Conservation (phyloP, 148 eudicot species). For the Diospyros kaki region DNA sequence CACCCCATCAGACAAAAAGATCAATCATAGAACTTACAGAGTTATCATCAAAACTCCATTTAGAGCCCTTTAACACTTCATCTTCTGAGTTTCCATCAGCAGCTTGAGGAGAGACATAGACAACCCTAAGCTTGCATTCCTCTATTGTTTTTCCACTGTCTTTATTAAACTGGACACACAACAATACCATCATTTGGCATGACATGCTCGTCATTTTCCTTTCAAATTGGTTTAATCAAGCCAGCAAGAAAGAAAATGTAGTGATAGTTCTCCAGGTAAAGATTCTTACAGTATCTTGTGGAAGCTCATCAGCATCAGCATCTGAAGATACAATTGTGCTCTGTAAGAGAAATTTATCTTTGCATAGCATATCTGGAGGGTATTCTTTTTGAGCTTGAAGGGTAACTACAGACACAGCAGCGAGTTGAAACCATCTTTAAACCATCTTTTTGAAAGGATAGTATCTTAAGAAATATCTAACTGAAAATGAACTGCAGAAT, state of each 20-base stretch:
- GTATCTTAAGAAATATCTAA: neutral
- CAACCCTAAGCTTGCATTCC: constrained; percentile 77
- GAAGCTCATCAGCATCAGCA: constrained; percentile 66
- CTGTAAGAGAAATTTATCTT: constrained; percentile 89
- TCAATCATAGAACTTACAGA: constrained; percentile 42
- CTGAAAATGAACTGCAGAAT: too few species aligned
- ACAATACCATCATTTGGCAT: constrained; percentile 8
- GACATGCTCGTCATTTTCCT: constrained; percentile 2
- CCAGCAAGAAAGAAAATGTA: neutral
- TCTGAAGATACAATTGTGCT: constrained; percentile 62
- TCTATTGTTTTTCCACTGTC: constrained; percentile 69
- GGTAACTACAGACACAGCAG: constrained; percentile 56
- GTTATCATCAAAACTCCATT: constrained; percentile 32
- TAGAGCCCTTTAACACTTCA: constrained; percentile 27
- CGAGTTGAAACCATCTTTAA: neutral
- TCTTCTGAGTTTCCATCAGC: constrained; percentile 40
- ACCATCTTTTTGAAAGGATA: constrained; percentile 9
- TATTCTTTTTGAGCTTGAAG: constrained; percentile 83
- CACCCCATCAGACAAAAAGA: neutral
- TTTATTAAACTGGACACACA: constrained; percentile 57
- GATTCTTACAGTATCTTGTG: constrained; percentile 63
- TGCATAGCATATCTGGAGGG: constrained; percentile 79
- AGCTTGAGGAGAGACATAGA: constrained; percentile 44
- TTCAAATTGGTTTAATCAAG: constrained; percentile 8
- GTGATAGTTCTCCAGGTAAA: neutral